These are phyloP conservation scores for Isabelozyma gotoi DNA, from an alignment of 805 yeast species.

Conservation along the genomic window DNA sequence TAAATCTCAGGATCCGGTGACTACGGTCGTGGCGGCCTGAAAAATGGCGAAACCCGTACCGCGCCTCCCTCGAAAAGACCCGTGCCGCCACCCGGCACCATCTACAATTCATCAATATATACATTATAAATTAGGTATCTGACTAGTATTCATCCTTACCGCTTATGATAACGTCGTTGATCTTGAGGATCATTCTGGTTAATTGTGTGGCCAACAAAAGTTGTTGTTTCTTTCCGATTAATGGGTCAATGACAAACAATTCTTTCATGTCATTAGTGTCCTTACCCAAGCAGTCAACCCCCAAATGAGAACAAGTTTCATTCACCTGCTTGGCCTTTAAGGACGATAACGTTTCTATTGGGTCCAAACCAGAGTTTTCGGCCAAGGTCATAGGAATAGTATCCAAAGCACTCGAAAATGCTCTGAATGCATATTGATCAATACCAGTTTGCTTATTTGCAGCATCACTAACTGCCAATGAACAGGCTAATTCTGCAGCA, in stretches of 20 bases:
- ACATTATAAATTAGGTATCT: neutral
- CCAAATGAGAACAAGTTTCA: slow-evolving; percentile 68
- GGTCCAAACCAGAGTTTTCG: slow-evolving; percentile 93
- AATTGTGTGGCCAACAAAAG: slow-evolving; percentile 92
- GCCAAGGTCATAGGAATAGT: slow-evolving; percentile 92
- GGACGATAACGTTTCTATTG: slow-evolving; percentile 83
- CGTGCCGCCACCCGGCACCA: neutral
- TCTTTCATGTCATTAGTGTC: slow-evolving; percentile 93
- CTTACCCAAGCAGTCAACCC: slow-evolving; percentile 91
- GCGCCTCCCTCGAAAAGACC: too few relatives aligned
- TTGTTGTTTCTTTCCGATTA: slow-evolving; percentile 97
- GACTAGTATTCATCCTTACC: slow-evolving; percentile 73
- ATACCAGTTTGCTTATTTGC: slow-evolving; percentile 94
- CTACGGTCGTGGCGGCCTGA: neutral
- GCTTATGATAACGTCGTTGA: slow-evolving; percentile 91
- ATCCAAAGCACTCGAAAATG: slow-evolving; percentile 89
- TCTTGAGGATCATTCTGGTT: slow-evolving; percentile 96
- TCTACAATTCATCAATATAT: neutral
- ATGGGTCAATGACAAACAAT: slow-evolving; percentile 92
- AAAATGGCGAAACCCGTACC: neutral
- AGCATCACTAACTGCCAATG: slow-evolving; percentile 84
- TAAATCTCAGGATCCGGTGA: too few relatives aligned
- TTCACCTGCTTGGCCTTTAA: slow-evolving; percentile 83
- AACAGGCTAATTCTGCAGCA: slow-evolving; percentile 93
- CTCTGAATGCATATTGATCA: slow-evolving; percentile 97